These are phyloP conservation scores for Cryomyces minteri DNA, from an alignment of 495 filamentous ascomycete genomes.

Conservation along the genomic window DNA sequence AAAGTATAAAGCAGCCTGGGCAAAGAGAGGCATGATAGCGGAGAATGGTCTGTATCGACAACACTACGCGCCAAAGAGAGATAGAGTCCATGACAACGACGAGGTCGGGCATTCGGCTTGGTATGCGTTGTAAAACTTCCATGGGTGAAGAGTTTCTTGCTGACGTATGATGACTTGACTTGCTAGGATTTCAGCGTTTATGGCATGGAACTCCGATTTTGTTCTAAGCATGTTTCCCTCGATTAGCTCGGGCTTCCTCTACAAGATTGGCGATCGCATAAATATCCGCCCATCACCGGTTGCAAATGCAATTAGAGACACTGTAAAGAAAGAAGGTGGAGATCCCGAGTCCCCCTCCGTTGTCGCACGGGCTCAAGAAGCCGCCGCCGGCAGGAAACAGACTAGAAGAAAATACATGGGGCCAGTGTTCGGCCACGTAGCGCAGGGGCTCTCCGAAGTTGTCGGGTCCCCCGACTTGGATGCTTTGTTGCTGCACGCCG, in stretches of 20 bases:
- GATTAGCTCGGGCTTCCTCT: not conserved
- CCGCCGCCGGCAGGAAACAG: constrained; percentile 1
- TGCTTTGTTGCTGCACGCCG: constrained; percentile 13
- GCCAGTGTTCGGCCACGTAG: constrained; percentile 16
- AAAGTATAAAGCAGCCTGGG: constrained; percentile 17
- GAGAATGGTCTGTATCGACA: constrained; percentile 10
- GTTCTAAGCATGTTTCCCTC: not conserved
- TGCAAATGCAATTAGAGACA: not conserved
- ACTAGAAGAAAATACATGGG: not conserved
- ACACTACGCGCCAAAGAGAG: constrained; percentile 11
- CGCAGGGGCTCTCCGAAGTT: constrained; percentile 17
- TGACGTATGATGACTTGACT: not conserved
- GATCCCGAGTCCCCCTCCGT: constrained; percentile 3
- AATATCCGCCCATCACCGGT: not conserved
- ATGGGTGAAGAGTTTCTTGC: not conserved
- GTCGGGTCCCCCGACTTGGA: constrained; percentile 10
- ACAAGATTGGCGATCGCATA: not conserved
- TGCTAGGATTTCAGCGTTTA: not conserved
- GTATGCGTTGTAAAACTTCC: constrained; percentile 4
- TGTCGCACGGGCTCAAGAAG: constrained; percentile 1
- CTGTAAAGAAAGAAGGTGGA: not conserved
- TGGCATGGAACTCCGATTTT: not conserved
- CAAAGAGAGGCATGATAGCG: constrained; percentile 8
- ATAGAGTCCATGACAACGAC: not conserved
- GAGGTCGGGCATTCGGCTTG: constrained; percentile 14